phyloP scores from a whole-genome alignment of 305 asterid genomes.

The Ilex paraguariensis region DNA sequence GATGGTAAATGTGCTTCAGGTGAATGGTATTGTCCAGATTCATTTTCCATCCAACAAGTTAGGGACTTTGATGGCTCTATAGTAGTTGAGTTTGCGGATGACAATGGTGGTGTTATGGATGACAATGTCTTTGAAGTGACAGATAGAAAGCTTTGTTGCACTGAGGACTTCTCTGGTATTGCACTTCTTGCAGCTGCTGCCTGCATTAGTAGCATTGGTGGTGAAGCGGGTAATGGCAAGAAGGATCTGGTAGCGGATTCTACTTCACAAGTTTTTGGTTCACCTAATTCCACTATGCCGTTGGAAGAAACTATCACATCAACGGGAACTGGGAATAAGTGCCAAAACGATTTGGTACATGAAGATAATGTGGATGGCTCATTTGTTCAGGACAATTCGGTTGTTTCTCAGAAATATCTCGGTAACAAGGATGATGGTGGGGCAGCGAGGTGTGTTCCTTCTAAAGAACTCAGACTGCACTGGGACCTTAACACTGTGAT shows the following conservation, averaged over 20 bases:
- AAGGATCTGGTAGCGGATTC: conserved; percentile 24
- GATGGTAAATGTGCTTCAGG: conserved; percentile 36
- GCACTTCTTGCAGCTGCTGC: conserved; percentile 90
- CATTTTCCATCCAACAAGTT: conserved; percentile 26
- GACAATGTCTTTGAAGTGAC: conserved; percentile 21
- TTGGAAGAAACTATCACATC: conserved; percentile 14
- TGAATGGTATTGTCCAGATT: conserved; percentile 20
- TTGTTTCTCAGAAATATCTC: conserved; percentile 21
- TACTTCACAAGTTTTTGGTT: conserved; percentile 25
- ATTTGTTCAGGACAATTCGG: conserved; percentile 14
- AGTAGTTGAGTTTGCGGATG: conserved; percentile 17
- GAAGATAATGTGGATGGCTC: conserved; percentile 23
- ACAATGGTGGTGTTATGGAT: conserved; percentile 16
- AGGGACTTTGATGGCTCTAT: conserved; percentile 24
- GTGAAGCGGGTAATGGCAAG: conserved; percentile 22
- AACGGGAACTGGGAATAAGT: conserved; percentile 18
- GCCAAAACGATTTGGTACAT: conserved; percentile 11
- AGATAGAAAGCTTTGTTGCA: conserved; percentile 17
- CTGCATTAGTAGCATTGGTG: conserved; percentile 43
- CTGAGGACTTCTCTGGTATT: conserved; percentile 76
- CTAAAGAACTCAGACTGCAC: conserved; percentile 54
- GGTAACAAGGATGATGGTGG: conserved; percentile 25
- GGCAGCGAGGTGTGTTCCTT: conserved; percentile 19
- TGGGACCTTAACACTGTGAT: conserved; percentile 76
- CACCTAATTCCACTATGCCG: conserved; percentile 16